A percentile compares a stretch with the other conserved stretches of the same genome.
phyloP scores from a whole-genome alignment of 2,329 filamentous ascomycete genomes.

The Apiospora koreana region DNA sequence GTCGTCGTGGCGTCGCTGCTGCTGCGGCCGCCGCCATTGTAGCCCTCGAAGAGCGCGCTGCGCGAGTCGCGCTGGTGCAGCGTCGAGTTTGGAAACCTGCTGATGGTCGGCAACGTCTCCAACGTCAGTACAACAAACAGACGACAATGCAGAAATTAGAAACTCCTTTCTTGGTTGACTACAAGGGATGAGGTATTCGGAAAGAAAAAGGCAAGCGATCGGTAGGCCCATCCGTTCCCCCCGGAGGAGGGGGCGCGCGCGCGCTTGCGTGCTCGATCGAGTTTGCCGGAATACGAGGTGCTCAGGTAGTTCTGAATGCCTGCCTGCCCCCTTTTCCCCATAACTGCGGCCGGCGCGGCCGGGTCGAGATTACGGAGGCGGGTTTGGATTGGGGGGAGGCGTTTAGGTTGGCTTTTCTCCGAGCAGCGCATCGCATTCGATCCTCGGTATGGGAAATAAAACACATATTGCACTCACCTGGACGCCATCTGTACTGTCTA shows the following conservation, averaged over 20 bases:
- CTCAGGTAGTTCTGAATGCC: background rate
- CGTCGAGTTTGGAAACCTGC: conserved; percentile 66
- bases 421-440: background rate
- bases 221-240: background rate
- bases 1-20: conserved; percentile 38
- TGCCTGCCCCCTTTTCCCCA: background rate
- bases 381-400: background rate
- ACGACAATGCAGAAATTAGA: background rate
- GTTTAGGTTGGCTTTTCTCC: background rate
- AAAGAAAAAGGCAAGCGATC: background rate
- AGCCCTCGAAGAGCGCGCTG: conserved; percentile 75
- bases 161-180: too few relatives aligned
- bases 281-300: background rate
- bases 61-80: conserved; percentile 75
- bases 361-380: background rate
- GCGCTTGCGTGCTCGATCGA: background rate
- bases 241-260: background rate
- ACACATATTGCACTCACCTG: background rate
- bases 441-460: background rate
- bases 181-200: too few relatives aligned
- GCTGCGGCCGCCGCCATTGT: conserved; percentile 55
- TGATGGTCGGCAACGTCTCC: background rate
- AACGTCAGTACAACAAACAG: background rate
- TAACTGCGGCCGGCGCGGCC: background rate
- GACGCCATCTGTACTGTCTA: conserved; percentile 3